Base-by-base conservation (phyloP, 768 basidiomycete species). In the Tylopilus sp. region DNA sequence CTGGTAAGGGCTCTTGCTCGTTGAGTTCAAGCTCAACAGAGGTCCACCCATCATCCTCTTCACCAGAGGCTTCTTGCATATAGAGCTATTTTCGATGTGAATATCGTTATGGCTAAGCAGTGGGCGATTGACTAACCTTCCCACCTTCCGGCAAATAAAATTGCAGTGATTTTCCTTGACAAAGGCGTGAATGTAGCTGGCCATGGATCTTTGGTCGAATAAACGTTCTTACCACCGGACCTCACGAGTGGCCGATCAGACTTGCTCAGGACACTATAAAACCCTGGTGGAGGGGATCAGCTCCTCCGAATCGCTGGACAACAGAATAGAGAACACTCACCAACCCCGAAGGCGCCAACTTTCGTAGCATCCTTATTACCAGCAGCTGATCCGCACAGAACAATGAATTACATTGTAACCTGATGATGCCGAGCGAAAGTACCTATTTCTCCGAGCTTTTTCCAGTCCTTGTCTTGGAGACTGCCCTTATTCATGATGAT, bases 191-290 rank as follows among this genome's bases (percentile, higher is more conserved):
- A 38, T 40, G 31, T 36, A 30, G 9, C 28, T 10, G n/a, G n/a
- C n/a, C n/a, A n/a, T 3, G 30, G 13, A 31, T 10, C 30, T n/a
- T 3, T 10, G 8, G 31, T 23, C 18, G 35, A 22, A 6, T 40
- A n/a, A n/a, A 23, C 2, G 6, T 49, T n/a, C n/a, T n/a, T n/a
- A n/a, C n/a, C n/a, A n/a, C n/a, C n/a, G n/a, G n/a, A n/a, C n/a
- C n/a, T n/a, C 7, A 59, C 53, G 5, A 56, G 25, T 13, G 58
- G 58, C 38, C 20, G 39, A 36, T 59, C 47, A 17, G 58, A 48
- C 47, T 56, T 60, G 13, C 58, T 59, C 22, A 59, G 40, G 13
- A 51, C 58, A 11, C 58, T 56, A 45, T 59, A 59, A 47, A 59
- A 59, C 11, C 58, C 58, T 59, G 21, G 8, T 5, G 12, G 2